These are phyloP conservation scores for Penicillium oxalicum DNA, from an alignment of 2,329 filamentous ascomycete genomes.

Conservation along the genomic window DNA sequence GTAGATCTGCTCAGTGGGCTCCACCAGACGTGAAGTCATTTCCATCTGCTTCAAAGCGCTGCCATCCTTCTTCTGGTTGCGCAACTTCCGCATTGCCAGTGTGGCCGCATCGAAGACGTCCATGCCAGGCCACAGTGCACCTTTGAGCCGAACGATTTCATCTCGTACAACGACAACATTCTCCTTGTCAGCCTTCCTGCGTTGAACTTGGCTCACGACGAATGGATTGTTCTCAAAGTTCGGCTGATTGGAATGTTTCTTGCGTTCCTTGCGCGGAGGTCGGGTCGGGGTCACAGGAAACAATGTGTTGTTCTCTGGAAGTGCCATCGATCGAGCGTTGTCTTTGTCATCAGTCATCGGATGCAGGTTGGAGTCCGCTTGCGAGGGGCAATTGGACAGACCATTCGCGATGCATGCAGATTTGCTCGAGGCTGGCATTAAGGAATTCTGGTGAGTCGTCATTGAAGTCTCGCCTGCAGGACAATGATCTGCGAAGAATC, in stretches of 20 bases:
- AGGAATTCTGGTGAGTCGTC: too few species aligned
- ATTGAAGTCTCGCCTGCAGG: background rate
- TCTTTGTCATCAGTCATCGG: too few species aligned
- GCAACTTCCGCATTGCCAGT: conserved; percentile 43
- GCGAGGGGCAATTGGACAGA: too few species aligned
- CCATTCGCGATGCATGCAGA: too few species aligned
- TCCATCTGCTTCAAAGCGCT: conserved; percentile 44
- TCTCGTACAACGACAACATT: conserved; percentile 29
- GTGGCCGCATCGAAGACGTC: conserved; percentile 48
- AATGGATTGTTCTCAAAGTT: too few species aligned
- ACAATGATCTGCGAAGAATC: conserved; percentile 21
- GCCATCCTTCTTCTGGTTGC: conserved; percentile 48
- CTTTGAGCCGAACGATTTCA: conserved; percentile 40
- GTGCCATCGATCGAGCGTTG: too few species aligned
- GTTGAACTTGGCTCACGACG: conserved; percentile 4
- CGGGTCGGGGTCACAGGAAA: conserved; percentile 11
- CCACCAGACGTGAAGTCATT: conserved; percentile 38
- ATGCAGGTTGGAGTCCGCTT: too few species aligned
- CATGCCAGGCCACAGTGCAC: conserved; percentile 48
- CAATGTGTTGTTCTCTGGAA: background rate
- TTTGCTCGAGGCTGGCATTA: too few species aligned
- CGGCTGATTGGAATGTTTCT: background rate
- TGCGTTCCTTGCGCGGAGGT: background rate
- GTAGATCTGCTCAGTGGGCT: conserved; percentile 45
- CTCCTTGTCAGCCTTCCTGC: conserved; percentile 8